phyloP scores from a whole-genome alignment of 495 filamentous ascomycete species.

The Pyrenopolyporus hunteri region DNA sequence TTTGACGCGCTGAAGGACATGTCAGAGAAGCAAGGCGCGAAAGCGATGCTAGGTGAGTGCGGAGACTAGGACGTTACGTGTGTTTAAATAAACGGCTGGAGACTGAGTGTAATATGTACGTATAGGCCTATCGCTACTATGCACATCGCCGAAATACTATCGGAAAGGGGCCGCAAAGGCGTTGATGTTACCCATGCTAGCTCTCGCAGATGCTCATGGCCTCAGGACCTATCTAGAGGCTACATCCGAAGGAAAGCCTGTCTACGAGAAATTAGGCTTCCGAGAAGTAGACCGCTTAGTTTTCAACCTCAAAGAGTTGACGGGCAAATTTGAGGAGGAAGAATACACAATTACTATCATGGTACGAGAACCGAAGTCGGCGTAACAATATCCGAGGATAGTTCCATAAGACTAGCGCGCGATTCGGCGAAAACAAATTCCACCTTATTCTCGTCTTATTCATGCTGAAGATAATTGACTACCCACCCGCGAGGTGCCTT shows the following conservation, averaged over 20 bases:
- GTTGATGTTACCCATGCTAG: constrained; percentile 40
- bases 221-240: constrained; percentile 45
- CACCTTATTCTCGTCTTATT: too few relatives aligned
- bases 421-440: too few relatives aligned
- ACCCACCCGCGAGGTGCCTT: too few relatives aligned
- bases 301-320: constrained; percentile 41
- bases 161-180: constrained; percentile 43
- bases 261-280: constrained; percentile 50
- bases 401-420: too few relatives aligned
- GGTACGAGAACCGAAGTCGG: constrained; percentile 37
- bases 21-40: constrained; percentile 33
- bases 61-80: background rate
- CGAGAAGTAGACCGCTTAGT: constrained; percentile 37
- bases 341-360: constrained; percentile 31
- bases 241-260: constrained; percentile 38
- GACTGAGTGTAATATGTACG: background rate
- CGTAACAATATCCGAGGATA: background rate
- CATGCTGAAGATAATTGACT: too few relatives aligned
- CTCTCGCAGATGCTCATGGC: constrained; percentile 37
- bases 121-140: constrained; percentile 40
- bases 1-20: constrained; percentile 22
- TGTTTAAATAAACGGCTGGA: constrained; percentile 5
- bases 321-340: constrained; percentile 10
- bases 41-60: constrained; percentile 40
- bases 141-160: constrained; percentile 47